Evolutionary conservation across 148 eudicot species (phyloP), one percentile per base, ranked within the genome.

Genomic region (Rhododendron williamsianum): DNA sequence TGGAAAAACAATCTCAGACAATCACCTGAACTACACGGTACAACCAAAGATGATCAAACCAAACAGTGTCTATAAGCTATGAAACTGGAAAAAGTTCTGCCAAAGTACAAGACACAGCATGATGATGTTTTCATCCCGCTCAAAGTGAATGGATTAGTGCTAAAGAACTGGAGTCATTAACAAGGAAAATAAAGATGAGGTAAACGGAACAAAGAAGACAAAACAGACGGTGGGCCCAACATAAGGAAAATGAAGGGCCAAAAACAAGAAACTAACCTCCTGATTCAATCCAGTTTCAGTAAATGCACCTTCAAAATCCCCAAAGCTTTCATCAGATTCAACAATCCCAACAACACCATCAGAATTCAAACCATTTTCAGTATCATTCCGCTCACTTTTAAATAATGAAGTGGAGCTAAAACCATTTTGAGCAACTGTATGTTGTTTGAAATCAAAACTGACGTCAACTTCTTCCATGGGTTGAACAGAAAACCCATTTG

Each of bases 281-380:
- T 87, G 84, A 79, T 84, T 88, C 48, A 86, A 76, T 74, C 60
- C 94, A 86, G 82, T 58, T 80, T 88, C 91, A 83, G 88, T 84
- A 82, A 88, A 81, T 72, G 95, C 96, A 80, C 89, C 90, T 51
- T 91, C 43, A 69, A 95, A 95, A 33, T 95, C 93, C 77, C 96
- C 98, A 91, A 92, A 92, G 81, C 81, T 74, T 65, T 93, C 97
- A 84, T 92, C 94, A 74, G 81, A 85, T 76, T 91, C 94, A 86
- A 87, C 92, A 86, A 76, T 79, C 48, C 45, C 87, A 85, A 76
- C 48, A 65, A 81, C 46, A 76, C 78, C 38, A 83, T 76, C 83
- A 87, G 87, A 85, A 87, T 71, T 72, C 56, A 81, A 77, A 65
- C 83, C 91, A 89, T 77, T 84, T 63, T 89, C 85, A 79, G 73